Evolutionary conservation across 257 asterid species (phyloP).

Genomic region (Rubia yunnanensis): DNA sequence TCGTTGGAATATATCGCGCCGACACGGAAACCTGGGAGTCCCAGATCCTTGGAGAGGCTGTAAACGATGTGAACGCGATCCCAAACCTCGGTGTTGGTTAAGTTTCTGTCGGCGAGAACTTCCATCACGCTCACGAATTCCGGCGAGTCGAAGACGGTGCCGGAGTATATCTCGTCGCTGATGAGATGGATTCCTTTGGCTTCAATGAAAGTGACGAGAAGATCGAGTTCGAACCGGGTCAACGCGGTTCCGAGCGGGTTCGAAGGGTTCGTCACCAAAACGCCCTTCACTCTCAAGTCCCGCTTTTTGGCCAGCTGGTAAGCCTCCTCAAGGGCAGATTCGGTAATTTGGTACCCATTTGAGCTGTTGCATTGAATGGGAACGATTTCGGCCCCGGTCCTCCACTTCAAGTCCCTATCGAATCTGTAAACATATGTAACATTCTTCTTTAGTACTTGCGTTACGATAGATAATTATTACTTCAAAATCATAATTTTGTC

Average conservation of each 20-base stretch:
- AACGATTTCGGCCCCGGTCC: slow-evolving; percentile 72
- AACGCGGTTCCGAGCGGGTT: slow-evolving; percentile 68
- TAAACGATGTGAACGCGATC: slow-evolving; percentile 71
- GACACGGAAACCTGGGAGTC: slow-evolving; percentile 85
- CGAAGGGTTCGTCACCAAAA: slow-evolving; percentile 72
- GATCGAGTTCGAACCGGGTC: slow-evolving; percentile 41
- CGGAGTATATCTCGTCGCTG: slow-evolving; percentile 81
- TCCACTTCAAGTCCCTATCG: slow-evolving; percentile 86
- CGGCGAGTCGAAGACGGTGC: slow-evolving; percentile 59
- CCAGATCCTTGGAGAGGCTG: slow-evolving; percentile 82
- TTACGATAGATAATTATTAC: neutral
- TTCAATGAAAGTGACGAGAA: slow-evolving; percentile 48
- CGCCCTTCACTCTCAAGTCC: slow-evolving; percentile 67
- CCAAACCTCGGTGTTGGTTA: slow-evolving; percentile 21
- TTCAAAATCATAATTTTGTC: too few relatives aligned
- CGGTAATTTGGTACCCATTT: slow-evolving; percentile 56
- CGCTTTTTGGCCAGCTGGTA: slow-evolving; percentile 43
- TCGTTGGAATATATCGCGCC: slow-evolving; percentile 71
- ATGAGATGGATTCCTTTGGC: slow-evolving; percentile 57
- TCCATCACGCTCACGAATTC: slow-evolving; percentile 57
- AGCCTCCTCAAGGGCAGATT: slow-evolving; percentile 55
- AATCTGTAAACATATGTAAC: slow-evolving; percentile 37
- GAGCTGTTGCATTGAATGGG: slow-evolving; percentile 68
- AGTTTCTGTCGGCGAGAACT: slow-evolving; percentile 32
- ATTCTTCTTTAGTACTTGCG: neutral